Conservation (phyloP, 1,139 yeast species). For the Kazachstania sp. region DNA sequence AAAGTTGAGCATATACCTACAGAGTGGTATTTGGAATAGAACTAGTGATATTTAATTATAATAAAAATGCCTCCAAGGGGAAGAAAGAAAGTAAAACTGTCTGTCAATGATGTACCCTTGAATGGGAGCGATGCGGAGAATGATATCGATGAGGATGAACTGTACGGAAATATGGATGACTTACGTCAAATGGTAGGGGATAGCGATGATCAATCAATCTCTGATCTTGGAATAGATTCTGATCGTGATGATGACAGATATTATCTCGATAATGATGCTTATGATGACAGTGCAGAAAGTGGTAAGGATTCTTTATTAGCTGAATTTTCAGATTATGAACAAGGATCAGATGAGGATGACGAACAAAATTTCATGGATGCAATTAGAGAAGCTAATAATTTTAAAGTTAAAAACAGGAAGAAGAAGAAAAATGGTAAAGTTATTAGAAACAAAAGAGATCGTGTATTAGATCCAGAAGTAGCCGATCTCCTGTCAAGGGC, state of each 20-base stretch:
- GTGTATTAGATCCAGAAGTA: constrained; percentile 64
- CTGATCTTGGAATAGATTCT: constrained; percentile 18
- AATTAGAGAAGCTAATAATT: constrained; percentile 53
- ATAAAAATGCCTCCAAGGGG: not conserved
- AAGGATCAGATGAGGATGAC: constrained; percentile 32
- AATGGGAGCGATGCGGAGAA: not conserved
- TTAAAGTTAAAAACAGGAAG: constrained; percentile 41
- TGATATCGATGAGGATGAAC: constrained; percentile 23
- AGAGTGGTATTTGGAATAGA: not conserved
- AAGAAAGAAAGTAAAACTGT: too few relatives aligned
- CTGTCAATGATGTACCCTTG: not conserved
- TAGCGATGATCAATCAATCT: constrained; percentile 16
- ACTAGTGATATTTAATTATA: not conserved
- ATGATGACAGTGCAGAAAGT: not conserved
- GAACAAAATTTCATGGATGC: constrained; percentile 49
- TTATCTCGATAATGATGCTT: not conserved
- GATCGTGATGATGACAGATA: constrained; percentile 18
- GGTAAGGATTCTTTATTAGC: constrained; percentile 28
- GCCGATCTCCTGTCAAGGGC: constrained; percentile 59
- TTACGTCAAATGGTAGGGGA: constrained; percentile 9
- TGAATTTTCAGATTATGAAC: constrained; percentile 33
- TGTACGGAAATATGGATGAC: constrained; percentile 25
- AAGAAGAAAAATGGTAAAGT: constrained; percentile 28
- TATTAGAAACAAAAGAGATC: constrained; percentile 33
- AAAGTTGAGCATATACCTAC: too few relatives aligned